A percentile compares a stretch with the other conserved stretches of the same genome.
phyloP scores from a whole-genome alignment of 768 basidiomycete species.

The Mycena venus region DNA sequence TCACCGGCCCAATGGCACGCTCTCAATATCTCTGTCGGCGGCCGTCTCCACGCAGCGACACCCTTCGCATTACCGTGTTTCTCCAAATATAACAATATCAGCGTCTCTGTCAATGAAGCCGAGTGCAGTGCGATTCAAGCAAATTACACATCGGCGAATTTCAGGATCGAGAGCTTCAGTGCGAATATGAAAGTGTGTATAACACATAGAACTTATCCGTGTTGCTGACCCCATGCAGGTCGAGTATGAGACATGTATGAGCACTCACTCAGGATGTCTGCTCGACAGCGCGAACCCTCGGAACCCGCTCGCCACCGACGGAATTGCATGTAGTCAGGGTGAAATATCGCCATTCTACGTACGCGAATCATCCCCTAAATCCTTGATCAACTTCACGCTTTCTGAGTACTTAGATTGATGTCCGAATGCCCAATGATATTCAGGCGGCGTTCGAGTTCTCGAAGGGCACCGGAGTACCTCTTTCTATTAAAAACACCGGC shows the following conservation, averaged over 20 bases:
- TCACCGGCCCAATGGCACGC: not conserved
- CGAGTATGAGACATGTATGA: slow-evolving; percentile 21
- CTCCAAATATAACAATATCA: slow-evolving; percentile 10
- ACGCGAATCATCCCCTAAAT: not conserved
- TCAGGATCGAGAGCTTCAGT: slow-evolving; percentile 4
- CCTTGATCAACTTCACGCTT: too few relatives aligned
- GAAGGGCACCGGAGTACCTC: slow-evolving; percentile 26
- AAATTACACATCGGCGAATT: slow-evolving; percentile 6
- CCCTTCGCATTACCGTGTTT: slow-evolving; percentile 25
- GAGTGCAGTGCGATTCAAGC: slow-evolving; percentile 2
- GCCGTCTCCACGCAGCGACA: not conserved
- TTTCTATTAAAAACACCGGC: slow-evolving; percentile 46
- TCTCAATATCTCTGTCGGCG: slow-evolving; percentile 15
- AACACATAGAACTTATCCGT: not conserved
- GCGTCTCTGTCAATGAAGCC: not conserved
- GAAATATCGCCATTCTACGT: slow-evolving; percentile 26
- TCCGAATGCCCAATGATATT: slow-evolving; percentile 34
- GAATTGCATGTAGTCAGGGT: slow-evolving; percentile 21
- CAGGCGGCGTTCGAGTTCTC: slow-evolving; percentile 40
- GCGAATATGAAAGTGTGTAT: slow-evolving; percentile 22
- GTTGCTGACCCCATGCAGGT: not conserved
- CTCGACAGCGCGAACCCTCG: slow-evolving; percentile 7
- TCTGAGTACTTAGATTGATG: slow-evolving; percentile 36
- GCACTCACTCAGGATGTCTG: not conserved
- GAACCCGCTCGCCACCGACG: not conserved